phyloP scores from a whole-genome alignment of 441 rosid genomes.

The Monsonia emarginata region DNA sequence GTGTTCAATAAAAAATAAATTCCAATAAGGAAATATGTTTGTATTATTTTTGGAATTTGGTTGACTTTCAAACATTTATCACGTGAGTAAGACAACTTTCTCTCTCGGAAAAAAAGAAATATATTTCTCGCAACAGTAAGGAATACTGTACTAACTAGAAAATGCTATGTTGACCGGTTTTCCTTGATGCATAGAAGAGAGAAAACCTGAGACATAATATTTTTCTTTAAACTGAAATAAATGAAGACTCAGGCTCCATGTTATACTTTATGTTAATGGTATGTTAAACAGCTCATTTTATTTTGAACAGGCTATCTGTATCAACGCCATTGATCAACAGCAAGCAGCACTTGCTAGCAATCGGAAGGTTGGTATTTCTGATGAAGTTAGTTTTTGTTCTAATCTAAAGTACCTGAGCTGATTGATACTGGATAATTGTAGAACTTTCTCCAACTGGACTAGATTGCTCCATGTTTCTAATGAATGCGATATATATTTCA shows the following conservation, averaged over 20 bases:
- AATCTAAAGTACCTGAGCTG: neutral
- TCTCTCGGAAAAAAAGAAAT: neutral
- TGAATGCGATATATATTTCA: neutral
- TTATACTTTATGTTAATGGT: slow-evolving; percentile 13
- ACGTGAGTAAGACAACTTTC: neutral
- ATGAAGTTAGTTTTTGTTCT: slow-evolving; percentile 12
- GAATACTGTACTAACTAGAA: neutral
- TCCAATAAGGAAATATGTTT: neutral
- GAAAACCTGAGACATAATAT: neutral
- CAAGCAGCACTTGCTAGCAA: slow-evolving; percentile 84
- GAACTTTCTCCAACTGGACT: neutral
- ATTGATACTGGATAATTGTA: neutral
- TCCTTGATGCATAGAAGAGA: neutral
- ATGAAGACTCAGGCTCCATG: neutral
- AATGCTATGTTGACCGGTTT: slow-evolving; percentile 10
- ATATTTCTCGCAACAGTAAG: neutral
- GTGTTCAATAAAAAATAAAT: neutral
- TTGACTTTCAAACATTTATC: neutral
- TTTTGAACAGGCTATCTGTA: slow-evolving; percentile 69
- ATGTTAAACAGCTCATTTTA: slow-evolving; percentile 16
- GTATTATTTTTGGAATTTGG: neutral
- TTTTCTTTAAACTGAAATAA: neutral
- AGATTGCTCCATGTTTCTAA: neutral
- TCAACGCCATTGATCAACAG: slow-evolving; percentile 55
- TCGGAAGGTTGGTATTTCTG: slow-evolving; percentile 58